These are phyloP conservation scores for Sporothrix inflata DNA, from an alignment of 2,329 filamentous ascomycete species.

Conservation along the genomic window DNA sequence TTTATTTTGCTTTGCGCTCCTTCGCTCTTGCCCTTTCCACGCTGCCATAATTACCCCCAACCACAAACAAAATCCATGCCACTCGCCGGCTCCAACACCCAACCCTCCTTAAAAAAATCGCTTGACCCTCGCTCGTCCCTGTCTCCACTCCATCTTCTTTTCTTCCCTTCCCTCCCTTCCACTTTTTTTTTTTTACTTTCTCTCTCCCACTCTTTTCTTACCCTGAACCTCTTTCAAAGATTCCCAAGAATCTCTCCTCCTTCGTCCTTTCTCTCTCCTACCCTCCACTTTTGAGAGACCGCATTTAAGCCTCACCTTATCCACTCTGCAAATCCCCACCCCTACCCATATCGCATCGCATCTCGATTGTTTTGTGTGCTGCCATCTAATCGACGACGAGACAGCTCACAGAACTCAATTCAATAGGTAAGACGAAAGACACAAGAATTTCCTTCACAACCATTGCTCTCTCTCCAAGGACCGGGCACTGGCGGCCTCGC, in stretches of 20 bases:
- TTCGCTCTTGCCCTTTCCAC: slow-evolving; percentile 18
- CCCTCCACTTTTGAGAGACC: slow-evolving; percentile 35
- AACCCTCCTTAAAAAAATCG: slow-evolving; percentile 27
- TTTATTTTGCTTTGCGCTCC: slow-evolving; percentile 15
- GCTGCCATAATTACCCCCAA: background rate
- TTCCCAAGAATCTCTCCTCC: slow-evolving; percentile 25
- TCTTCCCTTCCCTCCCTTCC: slow-evolving; percentile 26
- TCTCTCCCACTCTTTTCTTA: slow-evolving; percentile 25
- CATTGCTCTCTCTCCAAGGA: background rate
- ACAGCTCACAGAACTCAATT: slow-evolving; percentile 26
- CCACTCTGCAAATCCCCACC: slow-evolving; percentile 36
- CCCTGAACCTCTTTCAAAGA: slow-evolving; percentile 26
- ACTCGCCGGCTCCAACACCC: slow-evolving; percentile 21
- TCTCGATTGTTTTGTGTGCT: slow-evolving; percentile 28
- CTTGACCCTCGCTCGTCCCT: slow-evolving; percentile 14
- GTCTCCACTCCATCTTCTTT: slow-evolving; percentile 38
- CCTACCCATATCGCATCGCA: slow-evolving; percentile 29
- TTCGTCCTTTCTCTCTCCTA: slow-evolving; percentile 31
- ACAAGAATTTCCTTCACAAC: background rate
- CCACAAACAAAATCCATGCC: slow-evolving; percentile 21
- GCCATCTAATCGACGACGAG: slow-evolving; percentile 26
- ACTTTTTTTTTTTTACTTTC: slow-evolving; percentile 30
- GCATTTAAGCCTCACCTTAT: slow-evolving; percentile 36
- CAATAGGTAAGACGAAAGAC: slow-evolving; percentile 25
- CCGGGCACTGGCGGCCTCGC: background rate